Conservation (phyloP, 208 protist genomes). For the Trypanosoma theileri region DNA sequence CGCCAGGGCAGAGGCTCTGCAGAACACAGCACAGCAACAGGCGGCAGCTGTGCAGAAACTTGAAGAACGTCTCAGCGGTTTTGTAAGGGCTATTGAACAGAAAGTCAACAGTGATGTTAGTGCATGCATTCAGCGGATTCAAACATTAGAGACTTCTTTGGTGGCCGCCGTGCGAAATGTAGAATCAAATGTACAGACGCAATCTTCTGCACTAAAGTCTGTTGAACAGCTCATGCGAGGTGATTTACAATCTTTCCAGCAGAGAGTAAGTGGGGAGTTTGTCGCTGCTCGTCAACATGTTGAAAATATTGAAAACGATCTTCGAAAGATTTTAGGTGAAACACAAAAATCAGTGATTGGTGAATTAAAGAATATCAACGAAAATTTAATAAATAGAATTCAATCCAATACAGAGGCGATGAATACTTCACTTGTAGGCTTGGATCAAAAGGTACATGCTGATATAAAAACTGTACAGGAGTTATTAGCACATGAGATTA, state of each 20-base stretch:
- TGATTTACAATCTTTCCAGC: constrained; percentile 54
- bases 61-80: constrained; percentile 50
- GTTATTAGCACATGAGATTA: constrained; percentile 43
- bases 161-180: constrained; percentile 45
- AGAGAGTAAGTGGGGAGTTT: constrained; percentile 47
- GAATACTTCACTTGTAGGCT: constrained; percentile 41
- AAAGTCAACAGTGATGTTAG: constrained; percentile 58
- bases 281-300: constrained; percentile 43
- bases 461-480: constrained; percentile 54
- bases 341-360: constrained; percentile 46
- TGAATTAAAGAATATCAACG: constrained; percentile 41
- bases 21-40: constrained; percentile 58
- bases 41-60: constrained; percentile 42
- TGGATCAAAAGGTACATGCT: constrained; percentile 57
- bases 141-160: constrained; percentile 46
- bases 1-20: constrained; percentile 50
- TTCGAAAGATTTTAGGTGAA: constrained; percentile 60
- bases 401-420: constrained; percentile 33
- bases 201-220: constrained; percentile 44
- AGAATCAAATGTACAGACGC: constrained; percentile 49
- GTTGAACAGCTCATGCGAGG: constrained; percentile 49
- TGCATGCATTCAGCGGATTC: constrained; percentile 50
- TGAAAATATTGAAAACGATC: constrained; percentile 47
- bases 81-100: constrained; percentile 55
- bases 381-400: constrained; percentile 35